Evolutionary conservation across 1,139 yeast species (phyloP).

Genomic region (Suhomyces atakaporum): DNA sequence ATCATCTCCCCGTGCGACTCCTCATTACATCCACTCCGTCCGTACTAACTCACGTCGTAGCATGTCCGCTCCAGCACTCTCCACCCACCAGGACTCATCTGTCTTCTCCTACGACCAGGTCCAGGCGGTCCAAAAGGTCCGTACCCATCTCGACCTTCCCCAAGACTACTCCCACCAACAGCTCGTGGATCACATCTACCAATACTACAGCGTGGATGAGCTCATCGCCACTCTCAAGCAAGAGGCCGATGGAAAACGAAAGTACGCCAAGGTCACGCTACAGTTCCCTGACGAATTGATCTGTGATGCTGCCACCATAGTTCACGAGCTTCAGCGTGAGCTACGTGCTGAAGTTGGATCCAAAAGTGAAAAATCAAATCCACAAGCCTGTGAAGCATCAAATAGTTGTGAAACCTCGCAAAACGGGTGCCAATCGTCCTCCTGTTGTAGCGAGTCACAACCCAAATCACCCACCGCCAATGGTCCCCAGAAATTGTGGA

Average conservation of each 20-base stretch:
- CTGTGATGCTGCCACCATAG: conserved; percentile 74
- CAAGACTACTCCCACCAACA: conserved; percentile 26
- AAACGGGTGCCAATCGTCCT: neutral
- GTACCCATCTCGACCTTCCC: conserved; percentile 34
- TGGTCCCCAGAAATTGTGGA: conserved; percentile 52
- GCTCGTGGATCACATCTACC: conserved; percentile 33
- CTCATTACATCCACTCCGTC: too few species aligned
- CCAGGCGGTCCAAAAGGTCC: conserved; percentile 14
- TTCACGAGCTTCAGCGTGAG: conserved; percentile 46
- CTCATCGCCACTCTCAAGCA: conserved; percentile 39
- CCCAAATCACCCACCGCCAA: neutral
- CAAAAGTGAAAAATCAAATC: neutral
- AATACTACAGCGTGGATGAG: conserved; percentile 56
- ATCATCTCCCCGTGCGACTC: too few species aligned
- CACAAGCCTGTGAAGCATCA: neutral
- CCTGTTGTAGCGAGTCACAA: neutral
- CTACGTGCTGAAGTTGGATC: conserved; percentile 16
- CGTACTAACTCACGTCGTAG: too few species aligned
- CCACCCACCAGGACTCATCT: conserved; percentile 59
- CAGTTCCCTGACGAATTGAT: conserved; percentile 88
- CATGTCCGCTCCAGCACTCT: conserved; percentile 54
- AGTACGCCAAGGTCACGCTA: conserved; percentile 61
- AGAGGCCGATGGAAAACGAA: conserved; percentile 23
- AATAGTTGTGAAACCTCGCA: neutral
- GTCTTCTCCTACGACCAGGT: conserved; percentile 48